These are phyloP conservation scores for Colletotrichum lini DNA, from an alignment of 2,329 filamentous ascomycete species.

Conservation along the genomic window DNA sequence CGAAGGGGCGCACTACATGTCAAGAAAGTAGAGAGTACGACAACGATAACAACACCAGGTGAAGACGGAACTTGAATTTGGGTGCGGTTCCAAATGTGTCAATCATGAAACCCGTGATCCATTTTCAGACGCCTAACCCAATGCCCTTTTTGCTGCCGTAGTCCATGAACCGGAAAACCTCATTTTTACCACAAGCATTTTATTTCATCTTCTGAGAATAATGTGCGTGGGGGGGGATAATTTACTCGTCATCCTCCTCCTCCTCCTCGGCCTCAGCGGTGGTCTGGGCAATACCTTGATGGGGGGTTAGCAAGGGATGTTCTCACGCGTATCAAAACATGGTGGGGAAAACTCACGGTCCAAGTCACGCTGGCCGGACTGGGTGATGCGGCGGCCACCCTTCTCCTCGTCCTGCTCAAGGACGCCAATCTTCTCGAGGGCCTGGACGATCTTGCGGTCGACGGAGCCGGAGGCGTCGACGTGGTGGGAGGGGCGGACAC, in stretches of 20 bases:
- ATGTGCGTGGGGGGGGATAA: slow-evolving; percentile 31
- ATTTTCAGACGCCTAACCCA: slow-evolving; percentile 42
- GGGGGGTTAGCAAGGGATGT: slow-evolving; percentile 1
- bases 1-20: background rate
- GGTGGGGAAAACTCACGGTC: slow-evolving; percentile 72
- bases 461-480: slow-evolving; percentile 95
- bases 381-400: slow-evolving; percentile 98
- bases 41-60: slow-evolving; percentile 4
- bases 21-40: background rate
- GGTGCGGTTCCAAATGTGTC: slow-evolving; percentile 22
- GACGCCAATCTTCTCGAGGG: slow-evolving; percentile 99
- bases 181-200: slow-evolving; percentile 30
- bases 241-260: slow-evolving; percentile 77
- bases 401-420: slow-evolving; percentile 98
- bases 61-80: slow-evolving; percentile 37
- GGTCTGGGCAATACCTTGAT: slow-evolving; percentile 81
- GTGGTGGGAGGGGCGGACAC: slow-evolving; percentile 91
- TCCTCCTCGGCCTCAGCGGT: slow-evolving; percentile 81
- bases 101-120: slow-evolving; percentile 40
- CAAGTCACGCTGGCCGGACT: slow-evolving; percentile 98
- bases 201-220: background rate
- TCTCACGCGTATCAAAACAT: background rate
- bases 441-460: slow-evolving; percentile 97
- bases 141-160: slow-evolving; percentile 29
- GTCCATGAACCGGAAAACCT: slow-evolving; percentile 31